A percentile compares a stretch with the other conserved stretches of the same genome.
Evolutionary conservation across 345 rosid genomes (phyloP).

Genomic region (Brassica carinata): DNA sequence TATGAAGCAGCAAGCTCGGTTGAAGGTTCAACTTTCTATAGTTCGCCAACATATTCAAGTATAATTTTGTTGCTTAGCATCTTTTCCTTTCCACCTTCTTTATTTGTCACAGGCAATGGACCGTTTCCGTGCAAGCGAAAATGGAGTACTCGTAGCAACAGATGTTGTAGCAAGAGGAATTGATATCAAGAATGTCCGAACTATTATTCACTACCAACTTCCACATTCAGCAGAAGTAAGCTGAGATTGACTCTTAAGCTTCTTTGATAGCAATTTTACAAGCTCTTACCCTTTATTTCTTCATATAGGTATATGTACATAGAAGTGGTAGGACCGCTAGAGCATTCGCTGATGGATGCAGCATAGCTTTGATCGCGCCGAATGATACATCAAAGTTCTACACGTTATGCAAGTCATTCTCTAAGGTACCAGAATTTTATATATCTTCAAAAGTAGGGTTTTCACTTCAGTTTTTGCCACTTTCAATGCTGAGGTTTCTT

Average conservation of each 20-base stretch:
- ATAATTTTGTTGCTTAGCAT: background rate
- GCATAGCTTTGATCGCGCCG: conserved; percentile 81
- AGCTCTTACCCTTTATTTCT: conserved; percentile 9
- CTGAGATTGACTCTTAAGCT: conserved; percentile 19
- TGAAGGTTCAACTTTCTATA: conserved; percentile 56
- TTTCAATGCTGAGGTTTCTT: conserved; percentile 29
- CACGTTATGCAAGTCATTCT: conserved; percentile 83
- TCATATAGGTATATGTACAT: conserved; percentile 82
- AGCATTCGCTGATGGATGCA: conserved; percentile 93
- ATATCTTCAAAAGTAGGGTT: background rate
- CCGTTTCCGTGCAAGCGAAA: conserved; percentile 77
- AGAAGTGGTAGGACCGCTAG: conserved; percentile 99
- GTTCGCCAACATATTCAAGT: conserved; percentile 14
- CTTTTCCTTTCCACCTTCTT: conserved; percentile 16
- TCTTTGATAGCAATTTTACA: conserved; percentile 6
- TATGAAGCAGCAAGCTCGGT: conserved; percentile 97
- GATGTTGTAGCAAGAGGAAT: conserved; percentile 99
- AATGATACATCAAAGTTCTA: conserved; percentile 81
- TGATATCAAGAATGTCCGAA: conserved; percentile 92
- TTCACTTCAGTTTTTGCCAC: conserved; percentile 10
- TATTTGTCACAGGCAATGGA: conserved; percentile 68
- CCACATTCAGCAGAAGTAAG: conserved; percentile 95
- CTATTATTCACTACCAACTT: conserved; percentile 95
- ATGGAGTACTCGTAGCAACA: conserved; percentile 87
- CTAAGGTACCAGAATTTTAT: conserved; percentile 57